Percentiles rank a stretch among this genome's conserved stretches.
Evolutionary conservation across 208 protist species (phyloP).

Genomic region (Angomonas deanei): DNA sequence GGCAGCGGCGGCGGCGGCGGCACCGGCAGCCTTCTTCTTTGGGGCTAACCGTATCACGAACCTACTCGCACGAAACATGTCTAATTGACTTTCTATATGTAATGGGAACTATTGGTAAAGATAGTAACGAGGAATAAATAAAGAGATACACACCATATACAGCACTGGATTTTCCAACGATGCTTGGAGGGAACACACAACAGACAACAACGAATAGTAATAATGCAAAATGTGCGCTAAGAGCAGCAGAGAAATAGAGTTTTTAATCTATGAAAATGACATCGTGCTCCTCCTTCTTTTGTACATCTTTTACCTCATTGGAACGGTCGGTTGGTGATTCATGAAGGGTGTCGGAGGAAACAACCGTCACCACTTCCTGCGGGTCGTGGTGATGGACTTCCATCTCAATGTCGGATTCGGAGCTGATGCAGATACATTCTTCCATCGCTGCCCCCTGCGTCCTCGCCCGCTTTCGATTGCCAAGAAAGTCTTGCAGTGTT

Average conservation of each 20-base stretch:
- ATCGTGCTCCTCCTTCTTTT: constrained; percentile 12
- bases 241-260: constrained; percentile 4
- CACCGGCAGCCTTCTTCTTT: background rate
- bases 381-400: no score
- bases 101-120: background rate
- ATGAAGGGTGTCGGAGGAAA: no score
- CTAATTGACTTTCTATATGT: background rate
- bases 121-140: background rate
- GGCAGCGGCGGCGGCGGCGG: background rate
- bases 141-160: background rate
- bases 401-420: background rate
- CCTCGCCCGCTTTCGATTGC: background rate
- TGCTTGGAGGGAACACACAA: no score
- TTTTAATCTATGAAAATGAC: constrained; percentile 23
- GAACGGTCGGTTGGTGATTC: no score
- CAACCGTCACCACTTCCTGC: no score
- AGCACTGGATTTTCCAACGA: background rate
- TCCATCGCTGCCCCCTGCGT: background rate
- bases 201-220: no score
- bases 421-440: background rate
- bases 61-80: background rate
- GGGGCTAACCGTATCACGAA: background rate
- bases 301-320: background rate
- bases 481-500: constrained; percentile 4
- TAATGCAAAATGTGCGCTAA: no score